phyloP scores from a whole-genome alignment of 305 asterid species.

The Ilex paraguariensis region DNA sequence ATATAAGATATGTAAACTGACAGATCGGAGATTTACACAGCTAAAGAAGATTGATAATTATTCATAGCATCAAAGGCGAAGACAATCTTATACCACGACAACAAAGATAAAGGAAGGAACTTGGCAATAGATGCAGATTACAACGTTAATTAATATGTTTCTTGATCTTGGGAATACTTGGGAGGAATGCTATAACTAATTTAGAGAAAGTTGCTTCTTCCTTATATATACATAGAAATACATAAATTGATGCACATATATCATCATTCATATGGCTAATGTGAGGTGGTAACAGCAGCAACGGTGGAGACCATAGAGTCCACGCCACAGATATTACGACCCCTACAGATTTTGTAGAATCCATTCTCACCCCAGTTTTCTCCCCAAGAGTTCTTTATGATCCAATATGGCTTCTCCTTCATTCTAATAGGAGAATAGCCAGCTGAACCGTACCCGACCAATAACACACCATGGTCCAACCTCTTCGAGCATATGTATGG shows the following conservation, averaged over 20 bases:
- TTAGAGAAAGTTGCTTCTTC: no score
- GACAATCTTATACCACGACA: no score
- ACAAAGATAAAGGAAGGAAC: no score
- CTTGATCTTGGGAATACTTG: no score
- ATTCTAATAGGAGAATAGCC: conserved; percentile 71
- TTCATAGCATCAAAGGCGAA: no score
- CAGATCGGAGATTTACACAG: no score
- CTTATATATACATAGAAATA: background rate
- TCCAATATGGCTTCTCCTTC: conserved; percentile 91
- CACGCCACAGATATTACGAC: conserved; percentile 78
- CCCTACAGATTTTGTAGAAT: conserved; percentile 72
- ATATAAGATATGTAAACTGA: no score
- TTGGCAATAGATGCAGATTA: no score
- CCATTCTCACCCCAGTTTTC: conserved; percentile 81
- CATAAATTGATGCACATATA: background rate
- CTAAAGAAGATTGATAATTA: no score
- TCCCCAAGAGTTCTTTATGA: conserved; percentile 94
- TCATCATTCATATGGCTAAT: conserved; percentile 8
- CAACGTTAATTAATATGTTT: no score
- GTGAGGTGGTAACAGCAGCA: conserved; percentile 51
- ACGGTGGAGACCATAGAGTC: conserved; percentile 93
- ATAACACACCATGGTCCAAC: conserved; percentile 80
- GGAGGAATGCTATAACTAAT: no score
- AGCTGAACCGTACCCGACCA: conserved; percentile 73
- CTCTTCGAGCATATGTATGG: conserved; percentile 64